Conservation (phyloP, 805 yeast genomes). For the Lachancea mirantina region DNA sequence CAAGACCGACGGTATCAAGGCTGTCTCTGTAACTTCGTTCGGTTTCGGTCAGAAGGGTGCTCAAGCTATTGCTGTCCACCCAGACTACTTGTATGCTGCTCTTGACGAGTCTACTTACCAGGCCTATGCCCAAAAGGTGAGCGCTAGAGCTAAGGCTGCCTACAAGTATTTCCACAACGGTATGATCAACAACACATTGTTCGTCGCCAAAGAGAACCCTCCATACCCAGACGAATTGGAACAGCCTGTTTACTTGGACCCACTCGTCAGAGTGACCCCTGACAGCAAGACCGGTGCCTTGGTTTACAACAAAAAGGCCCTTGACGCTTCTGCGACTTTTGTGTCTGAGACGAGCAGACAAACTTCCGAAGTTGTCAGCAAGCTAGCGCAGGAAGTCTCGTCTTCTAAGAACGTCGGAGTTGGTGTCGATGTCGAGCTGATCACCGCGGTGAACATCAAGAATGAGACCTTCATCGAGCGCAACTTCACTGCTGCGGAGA, state of each 20-base stretch:
- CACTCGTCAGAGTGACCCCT: constrained; percentile 56
- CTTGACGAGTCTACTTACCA: constrained; percentile 67
- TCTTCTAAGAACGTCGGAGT: constrained; percentile 50
- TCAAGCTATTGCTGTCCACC: constrained; percentile 84
- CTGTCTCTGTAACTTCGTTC: constrained; percentile 92
- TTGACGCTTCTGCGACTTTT: constrained; percentile 41
- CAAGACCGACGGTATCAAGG: constrained; percentile 95
- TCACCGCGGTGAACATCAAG: constrained; percentile 72
- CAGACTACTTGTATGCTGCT: constrained; percentile 87
- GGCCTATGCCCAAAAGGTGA: constrained; percentile 62
- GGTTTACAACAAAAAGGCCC: constrained; percentile 41
- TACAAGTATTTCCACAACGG: constrained; percentile 96
- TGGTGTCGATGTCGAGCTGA: constrained; percentile 95
- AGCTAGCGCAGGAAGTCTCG: constrained; percentile 43
- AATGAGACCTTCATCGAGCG: constrained; percentile 88
- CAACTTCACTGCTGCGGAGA: constrained; percentile 81
- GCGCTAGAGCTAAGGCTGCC: constrained; percentile 77
- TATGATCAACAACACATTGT: constrained; percentile 81
- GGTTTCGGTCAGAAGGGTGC: constrained; percentile 99
- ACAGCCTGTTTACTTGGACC: constrained; percentile 88
- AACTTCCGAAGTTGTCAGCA: constrained; percentile 56
- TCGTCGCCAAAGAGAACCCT: constrained; percentile 86
- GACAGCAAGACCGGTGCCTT: constrained; percentile 36
- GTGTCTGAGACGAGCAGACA: constrained; percentile 37
- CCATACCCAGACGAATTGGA: constrained; percentile 90